These are phyloP conservation scores for Monosporascus sp. DNA, from an alignment of 2,329 filamentous ascomycete species.

Conservation along the genomic window DNA sequence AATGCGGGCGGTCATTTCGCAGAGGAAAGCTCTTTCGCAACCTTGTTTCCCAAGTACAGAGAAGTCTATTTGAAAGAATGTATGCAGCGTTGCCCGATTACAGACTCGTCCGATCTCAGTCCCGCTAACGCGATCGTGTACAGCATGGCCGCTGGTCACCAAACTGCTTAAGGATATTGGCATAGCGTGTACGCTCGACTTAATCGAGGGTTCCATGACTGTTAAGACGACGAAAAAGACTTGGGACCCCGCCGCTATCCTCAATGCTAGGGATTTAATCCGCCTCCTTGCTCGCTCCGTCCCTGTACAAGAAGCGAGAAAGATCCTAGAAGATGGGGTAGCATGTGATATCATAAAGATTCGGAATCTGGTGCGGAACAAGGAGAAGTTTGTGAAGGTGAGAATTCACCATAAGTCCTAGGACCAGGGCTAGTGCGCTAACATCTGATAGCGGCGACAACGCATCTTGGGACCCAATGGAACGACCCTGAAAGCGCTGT, in stretches of 20 bases:
- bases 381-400: constrained; percentile 85
- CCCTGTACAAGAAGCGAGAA: constrained; percentile 85
- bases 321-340: constrained; percentile 86
- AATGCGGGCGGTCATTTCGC: constrained; percentile 81
- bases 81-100: constrained; percentile 32
- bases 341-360: constrained; percentile 97
- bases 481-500: constrained; percentile 83
- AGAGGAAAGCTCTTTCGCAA: constrained; percentile 87
- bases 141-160: constrained; percentile 78
- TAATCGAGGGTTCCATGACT: constrained; percentile 94
- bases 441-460: constrained; percentile 57
- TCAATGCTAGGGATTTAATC: constrained; percentile 91
- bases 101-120: not conserved
- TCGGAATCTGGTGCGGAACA: constrained; percentile 80
- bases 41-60: constrained; percentile 91
- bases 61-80: constrained; percentile 82
- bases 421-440: not conserved
- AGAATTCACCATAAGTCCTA: not conserved
- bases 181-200: constrained; percentile 85
- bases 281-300: constrained; percentile 89
- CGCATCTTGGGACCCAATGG: constrained; percentile 87
- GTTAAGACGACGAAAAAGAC: constrained; percentile 91
- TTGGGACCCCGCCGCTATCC: constrained; percentile 82
- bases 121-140: not conserved
- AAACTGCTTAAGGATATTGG: constrained; percentile 79